These are phyloP conservation scores for Prunus fruticosa DNA, from an alignment of 306 rosid species.

Conservation along the genomic window DNA sequence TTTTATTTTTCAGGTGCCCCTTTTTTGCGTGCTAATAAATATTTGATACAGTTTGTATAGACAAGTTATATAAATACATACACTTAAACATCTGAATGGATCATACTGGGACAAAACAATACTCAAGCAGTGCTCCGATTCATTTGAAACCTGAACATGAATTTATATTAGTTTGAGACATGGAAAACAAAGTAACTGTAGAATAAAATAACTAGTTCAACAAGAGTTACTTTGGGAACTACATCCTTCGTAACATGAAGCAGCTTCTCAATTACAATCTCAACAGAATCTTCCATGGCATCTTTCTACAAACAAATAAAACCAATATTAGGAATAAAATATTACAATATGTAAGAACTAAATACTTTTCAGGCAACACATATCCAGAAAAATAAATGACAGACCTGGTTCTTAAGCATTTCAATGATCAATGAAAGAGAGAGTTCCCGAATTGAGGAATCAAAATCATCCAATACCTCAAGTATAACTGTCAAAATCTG, in stretches of 20 bases:
- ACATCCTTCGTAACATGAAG: constrained; percentile 78
- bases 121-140: constrained; percentile 93
- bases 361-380: neutral
- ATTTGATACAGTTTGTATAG: neutral
- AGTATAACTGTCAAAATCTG: constrained; percentile 89
- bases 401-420: constrained; percentile 94
- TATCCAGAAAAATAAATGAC: neutral
- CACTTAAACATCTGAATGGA: constrained; percentile 96
- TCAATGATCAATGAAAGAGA: constrained; percentile 73
- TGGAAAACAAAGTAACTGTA: constrained; percentile 11
- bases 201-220: constrained; percentile 15
- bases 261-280: constrained; percentile 89
- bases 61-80: constrained; percentile 33
- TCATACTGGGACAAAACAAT: constrained; percentile 73
- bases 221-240: constrained; percentile 64
- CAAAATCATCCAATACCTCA: constrained; percentile 90
- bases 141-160: constrained; percentile 72
- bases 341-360: neutral
- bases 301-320: constrained; percentile 60
- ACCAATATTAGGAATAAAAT: constrained; percentile 3
- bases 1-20: neutral
- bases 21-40: too few relatives aligned
- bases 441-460: constrained; percentile 76
- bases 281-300: constrained; percentile 91
- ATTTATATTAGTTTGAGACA: constrained; percentile 18